Percentiles rank a stretch among this genome's conserved stretches.
Evolutionary conservation across 2,329 filamentous ascomycete genomes (phyloP).

Genomic region (Beauveria sp.): DNA sequence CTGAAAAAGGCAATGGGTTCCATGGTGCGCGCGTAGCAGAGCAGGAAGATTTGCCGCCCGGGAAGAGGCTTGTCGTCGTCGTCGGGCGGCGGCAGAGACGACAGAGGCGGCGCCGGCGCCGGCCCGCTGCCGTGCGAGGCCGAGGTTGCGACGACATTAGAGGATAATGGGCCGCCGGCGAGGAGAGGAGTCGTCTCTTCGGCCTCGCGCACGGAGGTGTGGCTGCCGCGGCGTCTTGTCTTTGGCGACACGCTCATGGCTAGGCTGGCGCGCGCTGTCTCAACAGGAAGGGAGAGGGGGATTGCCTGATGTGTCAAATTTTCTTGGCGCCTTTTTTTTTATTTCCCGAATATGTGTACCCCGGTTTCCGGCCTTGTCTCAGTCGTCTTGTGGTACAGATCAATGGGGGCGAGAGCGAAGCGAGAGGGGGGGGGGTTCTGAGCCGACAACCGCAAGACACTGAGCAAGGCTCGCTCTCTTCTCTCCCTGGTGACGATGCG

Average conservation of each 20-base stretch:
- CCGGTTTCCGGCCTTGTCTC: no score
- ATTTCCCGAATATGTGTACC: no score
- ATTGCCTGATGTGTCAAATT: no score
- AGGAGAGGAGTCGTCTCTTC: slow-evolving; percentile 6
- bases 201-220: background rate
- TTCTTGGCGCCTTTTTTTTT: background rate
- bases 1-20: slow-evolving; percentile 79
- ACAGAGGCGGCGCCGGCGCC: background rate
- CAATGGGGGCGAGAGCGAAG: no score
- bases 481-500: no score
- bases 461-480: no score
- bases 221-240: background rate
- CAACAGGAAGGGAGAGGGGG: no score
- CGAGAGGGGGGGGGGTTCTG: no score
- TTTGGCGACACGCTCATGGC: background rate
- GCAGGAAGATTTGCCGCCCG: slow-evolving; percentile 58
- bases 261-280: no score
- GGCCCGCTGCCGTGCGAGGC: background rate
- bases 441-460: no score
- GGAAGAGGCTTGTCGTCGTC: slow-evolving; percentile 39
- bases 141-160: background rate
- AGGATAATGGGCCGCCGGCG: background rate
- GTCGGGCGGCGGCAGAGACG: no score
- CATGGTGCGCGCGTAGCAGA: slow-evolving; percentile 65
- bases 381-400: no score